Evolutionary conservation across 2,329 filamentous ascomycete genomes (phyloP).

Genomic region (Aspergillus vadensis): DNA sequence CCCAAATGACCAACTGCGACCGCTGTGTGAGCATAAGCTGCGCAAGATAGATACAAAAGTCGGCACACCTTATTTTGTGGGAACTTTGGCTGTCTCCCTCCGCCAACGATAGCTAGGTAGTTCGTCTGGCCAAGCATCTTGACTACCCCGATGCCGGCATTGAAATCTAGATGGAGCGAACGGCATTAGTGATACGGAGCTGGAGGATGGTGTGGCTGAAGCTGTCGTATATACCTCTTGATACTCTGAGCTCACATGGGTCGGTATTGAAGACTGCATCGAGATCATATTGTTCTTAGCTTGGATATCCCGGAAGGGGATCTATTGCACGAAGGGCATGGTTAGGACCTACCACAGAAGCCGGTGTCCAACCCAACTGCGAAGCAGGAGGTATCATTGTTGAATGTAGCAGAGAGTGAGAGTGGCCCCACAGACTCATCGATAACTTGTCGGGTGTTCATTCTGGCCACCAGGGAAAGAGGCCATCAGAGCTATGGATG

Average conservation of each 20-base stretch:
- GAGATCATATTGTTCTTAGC: slow-evolving; percentile 21
- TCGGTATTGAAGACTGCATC: slow-evolving; percentile 69
- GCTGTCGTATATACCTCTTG: slow-evolving; percentile 50
- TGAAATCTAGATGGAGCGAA: slow-evolving; percentile 60
- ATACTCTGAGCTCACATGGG: slow-evolving; percentile 69
- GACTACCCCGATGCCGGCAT: slow-evolving; percentile 76
- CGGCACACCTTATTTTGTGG: slow-evolving; percentile 74
- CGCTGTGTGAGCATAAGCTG: not conserved
- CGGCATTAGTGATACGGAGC: not conserved
- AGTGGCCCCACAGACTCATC: slow-evolving; percentile 73
- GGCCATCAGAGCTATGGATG: slow-evolving; percentile 9
- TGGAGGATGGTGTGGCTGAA: not conserved
- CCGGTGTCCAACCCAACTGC: slow-evolving; percentile 83
- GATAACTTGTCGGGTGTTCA: slow-evolving; percentile 89
- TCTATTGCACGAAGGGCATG: slow-evolving; percentile 15
- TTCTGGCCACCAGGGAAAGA: slow-evolving; percentile 44
- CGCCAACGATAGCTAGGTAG: slow-evolving; percentile 86
- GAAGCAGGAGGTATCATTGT: slow-evolving; percentile 81
- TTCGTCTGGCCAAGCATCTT: slow-evolving; percentile 87
- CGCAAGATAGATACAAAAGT: not conserved
- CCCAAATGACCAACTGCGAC: slow-evolving; percentile 76
- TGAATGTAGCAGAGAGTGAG: slow-evolving; percentile 83
- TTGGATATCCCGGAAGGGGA: slow-evolving; percentile 8
- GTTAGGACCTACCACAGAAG: slow-evolving; percentile 69
- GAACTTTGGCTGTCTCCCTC: slow-evolving; percentile 81